These are phyloP conservation scores for Vigna nakashimae DNA, from an alignment of 306 rosid species.

Conservation along the genomic window DNA sequence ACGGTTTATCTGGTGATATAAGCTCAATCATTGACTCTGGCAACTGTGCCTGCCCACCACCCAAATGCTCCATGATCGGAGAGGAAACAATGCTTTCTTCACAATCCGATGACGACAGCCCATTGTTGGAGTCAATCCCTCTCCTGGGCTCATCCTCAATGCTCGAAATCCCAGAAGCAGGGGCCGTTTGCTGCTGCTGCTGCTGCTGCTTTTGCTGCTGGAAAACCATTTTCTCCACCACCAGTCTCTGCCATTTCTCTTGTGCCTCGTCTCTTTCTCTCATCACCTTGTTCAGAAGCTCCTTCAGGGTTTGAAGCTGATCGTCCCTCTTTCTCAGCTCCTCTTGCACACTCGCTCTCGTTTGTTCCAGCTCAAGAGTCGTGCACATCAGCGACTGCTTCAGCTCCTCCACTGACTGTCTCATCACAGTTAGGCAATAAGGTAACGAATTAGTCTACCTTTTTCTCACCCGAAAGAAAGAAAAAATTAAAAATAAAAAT, in stretches of 20 bases:
- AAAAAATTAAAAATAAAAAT: background rate
- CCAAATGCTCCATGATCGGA: conserved; percentile 41
- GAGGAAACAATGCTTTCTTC: conserved; percentile 99
- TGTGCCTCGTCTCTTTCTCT: conserved; percentile 89
- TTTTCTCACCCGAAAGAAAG: background rate
- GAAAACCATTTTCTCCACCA: conserved; percentile 64
- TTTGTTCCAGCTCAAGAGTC: conserved; percentile 85
- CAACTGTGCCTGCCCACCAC: conserved; percentile 17
- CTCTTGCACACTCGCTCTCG: conserved; percentile 70
- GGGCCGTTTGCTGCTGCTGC: conserved; percentile 48
- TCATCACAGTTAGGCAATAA: background rate
- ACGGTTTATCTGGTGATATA: conserved; percentile 61
- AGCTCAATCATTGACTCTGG: conserved; percentile 55
- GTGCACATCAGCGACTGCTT: conserved; percentile 69
- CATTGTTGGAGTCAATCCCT: conserved; percentile 81
- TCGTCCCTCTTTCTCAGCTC: conserved; percentile 86
- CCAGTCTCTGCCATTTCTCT: conserved; percentile 69
- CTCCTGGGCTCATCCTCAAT: conserved; percentile 93
- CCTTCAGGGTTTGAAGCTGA: conserved; percentile 66
- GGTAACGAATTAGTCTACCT: background rate
- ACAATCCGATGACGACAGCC: conserved; percentile 87
- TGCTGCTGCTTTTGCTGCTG: conserved; percentile 46
- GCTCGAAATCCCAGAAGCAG: conserved; percentile 86
- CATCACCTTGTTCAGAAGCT: conserved; percentile 61
- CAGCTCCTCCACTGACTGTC: conserved; percentile 84